phyloP scores from a whole-genome alignment of 495 filamentous ascomycete species.

The Poronia punctata region DNA sequence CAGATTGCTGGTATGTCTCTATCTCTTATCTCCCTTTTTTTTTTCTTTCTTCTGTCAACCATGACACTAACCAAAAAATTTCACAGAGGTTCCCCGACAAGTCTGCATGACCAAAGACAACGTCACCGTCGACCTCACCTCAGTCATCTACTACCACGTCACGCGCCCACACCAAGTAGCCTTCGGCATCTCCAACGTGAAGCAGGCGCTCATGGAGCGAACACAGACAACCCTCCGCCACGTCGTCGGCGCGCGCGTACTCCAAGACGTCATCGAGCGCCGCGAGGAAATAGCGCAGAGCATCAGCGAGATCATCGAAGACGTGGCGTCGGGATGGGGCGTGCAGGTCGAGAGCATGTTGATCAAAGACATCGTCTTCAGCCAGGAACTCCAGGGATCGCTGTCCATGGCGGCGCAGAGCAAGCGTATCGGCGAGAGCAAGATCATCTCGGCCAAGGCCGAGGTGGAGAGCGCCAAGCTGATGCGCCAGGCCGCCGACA shows the following conservation, averaged over 20 bases:
- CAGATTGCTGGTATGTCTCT: constrained; percentile 72
- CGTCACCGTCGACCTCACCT: constrained; percentile 85
- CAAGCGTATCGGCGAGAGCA: constrained; percentile 96
- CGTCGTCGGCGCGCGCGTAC: constrained; percentile 89
- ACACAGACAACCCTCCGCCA: constrained; percentile 98
- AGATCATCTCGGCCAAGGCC: constrained; percentile 93
- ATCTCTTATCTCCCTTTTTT: not conserved
- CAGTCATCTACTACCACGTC: constrained; percentile 99
- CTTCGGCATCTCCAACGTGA: constrained; percentile 93
- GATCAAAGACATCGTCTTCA: constrained; percentile 99
- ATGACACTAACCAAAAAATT: constrained; percentile 3
- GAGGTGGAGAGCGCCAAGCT: constrained; percentile 96
- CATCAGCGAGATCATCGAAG: constrained; percentile 96
- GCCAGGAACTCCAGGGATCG: constrained; percentile 90
- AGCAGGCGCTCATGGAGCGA: constrained; percentile 90
- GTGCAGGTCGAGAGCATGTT: constrained; percentile 97
- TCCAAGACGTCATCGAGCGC: constrained; percentile 98
- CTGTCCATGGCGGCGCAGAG: constrained; percentile 99
- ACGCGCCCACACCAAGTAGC: constrained; percentile 92
- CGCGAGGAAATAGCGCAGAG: constrained; percentile 92
- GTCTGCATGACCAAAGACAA: constrained; percentile 99
- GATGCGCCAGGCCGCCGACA: constrained; percentile 97
- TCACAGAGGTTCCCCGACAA: constrained; percentile 82
- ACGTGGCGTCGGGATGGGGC: constrained; percentile 90
- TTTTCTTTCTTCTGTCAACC: not conserved